A percentile compares a stretch with the other conserved stretches of the same genome.
Evolutionary conservation across 495 filamentous ascomycete genomes (phyloP).

Genomic region (Penicillium cinerascens): DNA sequence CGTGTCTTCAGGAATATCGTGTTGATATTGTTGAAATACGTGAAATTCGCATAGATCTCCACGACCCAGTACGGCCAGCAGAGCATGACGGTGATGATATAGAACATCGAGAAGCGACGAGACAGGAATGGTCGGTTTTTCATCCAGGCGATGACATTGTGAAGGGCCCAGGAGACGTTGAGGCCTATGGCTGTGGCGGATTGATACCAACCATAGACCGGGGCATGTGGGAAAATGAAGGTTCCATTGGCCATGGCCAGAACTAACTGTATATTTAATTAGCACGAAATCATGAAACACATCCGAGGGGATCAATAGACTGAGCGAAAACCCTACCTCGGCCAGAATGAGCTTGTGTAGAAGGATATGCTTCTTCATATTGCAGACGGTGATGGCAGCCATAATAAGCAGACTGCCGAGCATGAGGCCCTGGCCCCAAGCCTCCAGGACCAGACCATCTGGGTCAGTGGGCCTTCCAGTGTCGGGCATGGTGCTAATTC

Average conservation of each 20-base stretch:
- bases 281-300: too few species aligned
- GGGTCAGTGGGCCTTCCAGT: slow-evolving; percentile 29
- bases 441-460: slow-evolving; percentile 42
- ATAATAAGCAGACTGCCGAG: slow-evolving; percentile 46
- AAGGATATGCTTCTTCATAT: slow-evolving; percentile 40
- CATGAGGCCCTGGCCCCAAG: slow-evolving; percentile 49
- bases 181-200: slow-evolving; percentile 44
- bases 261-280: slow-evolving; percentile 20
- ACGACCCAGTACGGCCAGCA: slow-evolving; percentile 45
- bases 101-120: slow-evolving; percentile 29
- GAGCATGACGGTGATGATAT: slow-evolving; percentile 39
- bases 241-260: slow-evolving; percentile 41
- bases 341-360: slow-evolving; percentile 47
- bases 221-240: slow-evolving; percentile 42
- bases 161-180: slow-evolving; percentile 44
- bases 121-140: slow-evolving; percentile 45
- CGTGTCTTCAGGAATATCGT: slow-evolving; percentile 47
- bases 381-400: slow-evolving; percentile 39
- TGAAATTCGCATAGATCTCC: slow-evolving; percentile 49
- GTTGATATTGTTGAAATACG: slow-evolving; percentile 50
- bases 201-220: slow-evolving; percentile 46
- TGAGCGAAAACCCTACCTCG: slow-evolving; percentile 30
- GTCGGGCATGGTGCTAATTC: slow-evolving; percentile 14
- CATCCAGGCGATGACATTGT: slow-evolving; percentile 51
- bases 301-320: too few species aligned